Percentiles rank a stretch among this genome's conserved stretches.
These are phyloP conservation scores for Croton setiger DNA, from an alignment of 441 rosid genomes.

Conservation along the genomic window DNA sequence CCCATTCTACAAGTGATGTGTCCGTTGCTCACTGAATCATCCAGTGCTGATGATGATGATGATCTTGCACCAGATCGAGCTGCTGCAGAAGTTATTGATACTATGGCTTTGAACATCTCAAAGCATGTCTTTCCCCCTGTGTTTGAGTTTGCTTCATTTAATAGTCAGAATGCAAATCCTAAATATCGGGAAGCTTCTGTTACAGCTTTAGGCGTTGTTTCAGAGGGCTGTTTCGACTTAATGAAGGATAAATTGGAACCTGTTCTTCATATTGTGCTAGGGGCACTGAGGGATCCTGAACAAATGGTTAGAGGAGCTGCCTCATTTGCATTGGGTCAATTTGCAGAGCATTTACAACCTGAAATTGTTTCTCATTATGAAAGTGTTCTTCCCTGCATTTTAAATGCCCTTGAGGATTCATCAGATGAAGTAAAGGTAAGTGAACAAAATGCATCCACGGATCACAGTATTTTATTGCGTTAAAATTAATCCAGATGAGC, in stretches of 20 bases:
- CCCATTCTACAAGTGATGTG: conserved; percentile 98
- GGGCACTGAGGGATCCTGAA: conserved; percentile 90
- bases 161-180: conserved; percentile 64
- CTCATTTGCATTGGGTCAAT: conserved; percentile 96
- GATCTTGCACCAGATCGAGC: conserved; percentile 99
- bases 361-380: conserved; percentile 81
- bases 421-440: conserved; percentile 98
- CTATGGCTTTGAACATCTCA: conserved; percentile 88
- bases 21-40: conserved; percentile 90
- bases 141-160: conserved; percentile 80
- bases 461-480: background rate
- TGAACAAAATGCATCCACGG: conserved; percentile 5
- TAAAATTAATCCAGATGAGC: background rate
- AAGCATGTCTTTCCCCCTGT: conserved; percentile 81
- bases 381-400: conserved; percentile 89
- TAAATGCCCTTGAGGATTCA: conserved; percentile 86
- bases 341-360: conserved; percentile 98
- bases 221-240: conserved; percentile 88
- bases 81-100: conserved; percentile 99
- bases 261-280: conserved; percentile 77
- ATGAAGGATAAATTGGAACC: conserved; percentile 86
- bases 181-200: conserved; percentile 97
- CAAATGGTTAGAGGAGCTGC: conserved; percentile 99
- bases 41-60: conserved; percentile 74
- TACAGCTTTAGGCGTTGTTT: conserved; percentile 89